These are phyloP conservation scores for Fusarium praegraminearum DNA, from an alignment of 2,329 filamentous ascomycete genomes.

Conservation along the genomic window DNA sequence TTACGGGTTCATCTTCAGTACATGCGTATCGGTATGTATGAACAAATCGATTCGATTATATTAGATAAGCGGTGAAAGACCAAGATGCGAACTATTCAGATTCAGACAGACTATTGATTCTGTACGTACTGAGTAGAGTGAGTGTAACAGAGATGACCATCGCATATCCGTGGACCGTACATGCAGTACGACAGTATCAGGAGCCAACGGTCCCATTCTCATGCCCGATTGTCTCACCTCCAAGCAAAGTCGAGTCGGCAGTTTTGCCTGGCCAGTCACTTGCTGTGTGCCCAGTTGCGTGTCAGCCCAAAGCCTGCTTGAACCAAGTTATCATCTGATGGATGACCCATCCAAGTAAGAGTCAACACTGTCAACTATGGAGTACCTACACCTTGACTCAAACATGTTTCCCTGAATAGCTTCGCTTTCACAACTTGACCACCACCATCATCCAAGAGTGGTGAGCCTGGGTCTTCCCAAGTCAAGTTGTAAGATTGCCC, in stretches of 20 bases:
- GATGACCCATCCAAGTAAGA: background rate
- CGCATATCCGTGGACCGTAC: background rate
- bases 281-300: slow-evolving; percentile 1
- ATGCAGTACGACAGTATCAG: background rate
- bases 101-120: slow-evolving; percentile 20
- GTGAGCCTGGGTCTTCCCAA: background rate
- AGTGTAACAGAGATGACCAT: background rate
- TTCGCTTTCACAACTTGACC: slow-evolving; percentile 1
- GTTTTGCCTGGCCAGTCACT: slow-evolving; percentile 18
- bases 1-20: background rate
- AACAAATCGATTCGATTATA: slow-evolving; percentile 2
- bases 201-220: slow-evolving; percentile 12
- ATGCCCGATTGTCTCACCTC: slow-evolving; percentile 20
- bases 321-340: background rate
- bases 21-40: background rate
- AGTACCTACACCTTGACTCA: background rate
- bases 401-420: slow-evolving; percentile 31
- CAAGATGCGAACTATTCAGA: slow-evolving; percentile 7
- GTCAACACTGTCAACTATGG: too few species aligned
- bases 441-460: background rate
- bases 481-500: slow-evolving; percentile 16
- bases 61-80: slow-evolving; percentile 28
- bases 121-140: background rate
- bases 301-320: background rate
- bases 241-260: background rate